Base-by-base conservation (phyloP, 1,139 yeast genomes). In the Yamadazyma triangularis region DNA sequence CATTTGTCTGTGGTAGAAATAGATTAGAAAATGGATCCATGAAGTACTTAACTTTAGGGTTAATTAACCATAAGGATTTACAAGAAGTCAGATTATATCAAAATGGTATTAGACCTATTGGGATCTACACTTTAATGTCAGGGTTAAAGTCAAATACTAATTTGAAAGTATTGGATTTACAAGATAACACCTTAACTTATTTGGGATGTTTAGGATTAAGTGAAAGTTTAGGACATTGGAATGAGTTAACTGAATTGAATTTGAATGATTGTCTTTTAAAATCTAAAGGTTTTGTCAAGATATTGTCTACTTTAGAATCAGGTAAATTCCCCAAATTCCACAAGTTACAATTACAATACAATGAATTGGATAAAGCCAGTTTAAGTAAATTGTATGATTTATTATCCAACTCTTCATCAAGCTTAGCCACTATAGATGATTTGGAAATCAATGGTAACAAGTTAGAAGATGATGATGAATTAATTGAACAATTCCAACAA, bases 41-140 rank as follows among this genome's bases (percentile, higher is more conserved):
- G 63, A 73, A 79, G 45, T 82, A 82, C 51, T 67, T 91, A 48
- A 75, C 95, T 2, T 64, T 83, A 29, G 91, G 89, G 26, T 72
- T 83, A 44, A 77, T 77, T 52, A 81, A 83, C 35, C 96, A 91
- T 55, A 69, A 73, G 25, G 77, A 77, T 32, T 70, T 93, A 51
- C 70, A 80, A 56, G 81, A 73, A 37, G 79, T 91, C 24, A 77
- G 85, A 53, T 70, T 91, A 47, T 89, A 87, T 52, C 98, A 91
- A 62, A 91, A 91, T 55, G 98, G 98, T 52, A 91, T 91, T 41
- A 80, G 98, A 60, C 97, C 95, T 36, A 81, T 78, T 37, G 98
- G 98, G 45, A 79, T 91, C 38, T 73, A 82, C 41, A 79, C 75
- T 47, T 71, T 91, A 53, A 68, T 91, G 44, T 74, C 82, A 38